phyloP scores from a whole-genome alignment of 2,329 filamentous ascomycete species.

The Trichophyton mentagrophytes region DNA sequence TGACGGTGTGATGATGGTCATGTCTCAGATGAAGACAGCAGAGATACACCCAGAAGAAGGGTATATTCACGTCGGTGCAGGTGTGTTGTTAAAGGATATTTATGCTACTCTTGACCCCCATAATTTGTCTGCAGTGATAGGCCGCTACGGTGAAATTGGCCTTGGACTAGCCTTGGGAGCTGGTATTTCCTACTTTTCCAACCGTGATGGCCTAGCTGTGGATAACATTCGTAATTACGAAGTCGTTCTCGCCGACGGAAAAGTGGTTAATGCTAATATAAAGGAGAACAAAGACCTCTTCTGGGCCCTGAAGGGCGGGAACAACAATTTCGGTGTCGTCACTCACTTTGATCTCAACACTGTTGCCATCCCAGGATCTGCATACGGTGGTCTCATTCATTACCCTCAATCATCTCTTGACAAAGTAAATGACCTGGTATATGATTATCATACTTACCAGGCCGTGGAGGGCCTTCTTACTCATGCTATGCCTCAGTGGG shows the following conservation, averaged over 20 bases:
- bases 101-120: conserved; percentile 5
- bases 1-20: conserved; percentile 26
- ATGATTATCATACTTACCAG: conserved; percentile 6
- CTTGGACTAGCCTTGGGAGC: conserved; percentile 5
- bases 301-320: conserved; percentile 38
- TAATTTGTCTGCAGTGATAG: background rate
- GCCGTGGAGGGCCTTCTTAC: conserved; percentile 4
- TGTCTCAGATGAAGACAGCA: conserved; percentile 13
- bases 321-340: conserved; percentile 31
- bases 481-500: conserved; percentile 7
- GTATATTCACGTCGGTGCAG: background rate
- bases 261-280: conserved; percentile 24
- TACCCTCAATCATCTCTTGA: conserved; percentile 4
- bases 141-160: conserved; percentile 5
- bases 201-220: conserved; percentile 24
- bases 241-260: conserved; percentile 31
- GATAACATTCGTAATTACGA: conserved; percentile 27
- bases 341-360: conserved; percentile 34
- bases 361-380: background rate
- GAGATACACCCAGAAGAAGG: background rate
- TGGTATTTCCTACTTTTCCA: conserved; percentile 31
- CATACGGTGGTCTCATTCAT: conserved; percentile 4
- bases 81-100: background rate
- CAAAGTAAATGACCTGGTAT: conserved; percentile 1
- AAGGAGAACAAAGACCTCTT: conserved; percentile 34